Evolutionary conservation across 2,329 filamentous ascomycete species (phyloP).

Genomic region (Aspergillus alliaceus): DNA sequence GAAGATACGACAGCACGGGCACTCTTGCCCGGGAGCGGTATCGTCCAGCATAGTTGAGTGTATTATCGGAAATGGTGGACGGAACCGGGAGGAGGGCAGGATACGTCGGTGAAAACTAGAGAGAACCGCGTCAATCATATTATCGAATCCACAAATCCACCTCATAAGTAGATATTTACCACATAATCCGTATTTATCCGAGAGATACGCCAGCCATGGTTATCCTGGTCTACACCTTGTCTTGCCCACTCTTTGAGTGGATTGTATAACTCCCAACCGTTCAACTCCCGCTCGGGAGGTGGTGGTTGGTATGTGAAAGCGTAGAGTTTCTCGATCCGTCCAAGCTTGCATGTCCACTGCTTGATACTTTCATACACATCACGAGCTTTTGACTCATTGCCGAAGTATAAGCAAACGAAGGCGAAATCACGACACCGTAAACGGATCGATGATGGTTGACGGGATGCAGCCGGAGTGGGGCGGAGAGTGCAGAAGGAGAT

Average conservation of each 20-base stretch:
- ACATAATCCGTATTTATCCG: slow-evolving; percentile 85
- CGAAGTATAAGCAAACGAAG: slow-evolving; percentile 88
- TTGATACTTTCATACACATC: slow-evolving; percentile 88
- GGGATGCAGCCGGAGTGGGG: slow-evolving; percentile 67
- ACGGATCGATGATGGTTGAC: slow-evolving; percentile 77
- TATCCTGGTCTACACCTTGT: slow-evolving; percentile 82
- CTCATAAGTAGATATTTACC: slow-evolving; percentile 37
- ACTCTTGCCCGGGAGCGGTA: slow-evolving; percentile 89
- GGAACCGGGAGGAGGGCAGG: slow-evolving; percentile 83
- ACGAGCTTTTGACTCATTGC: slow-evolving; percentile 69
- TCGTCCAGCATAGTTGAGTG: slow-evolving; percentile 85
- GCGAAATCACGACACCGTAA: slow-evolving; percentile 91
- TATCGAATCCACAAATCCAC: neutral
- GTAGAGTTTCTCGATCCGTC: slow-evolving; percentile 82
- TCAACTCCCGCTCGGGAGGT: slow-evolving; percentile 68
- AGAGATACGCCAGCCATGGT: slow-evolving; percentile 83
- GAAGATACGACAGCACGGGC: slow-evolving; percentile 88
- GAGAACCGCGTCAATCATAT: slow-evolving; percentile 4
- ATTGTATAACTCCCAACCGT: slow-evolving; percentile 85
- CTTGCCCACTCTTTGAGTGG: slow-evolving; percentile 80
- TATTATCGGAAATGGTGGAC: slow-evolving; percentile 89
- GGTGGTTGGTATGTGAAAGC: slow-evolving; percentile 83
- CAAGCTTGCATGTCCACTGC: slow-evolving; percentile 75
- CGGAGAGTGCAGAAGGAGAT: slow-evolving; percentile 78
- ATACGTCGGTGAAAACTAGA: slow-evolving; percentile 84